Evolutionary conservation across 345 rosid genomes (phyloP), one percentile per base, ranked within the genome.

Genomic region (Ricinus communis): DNA sequence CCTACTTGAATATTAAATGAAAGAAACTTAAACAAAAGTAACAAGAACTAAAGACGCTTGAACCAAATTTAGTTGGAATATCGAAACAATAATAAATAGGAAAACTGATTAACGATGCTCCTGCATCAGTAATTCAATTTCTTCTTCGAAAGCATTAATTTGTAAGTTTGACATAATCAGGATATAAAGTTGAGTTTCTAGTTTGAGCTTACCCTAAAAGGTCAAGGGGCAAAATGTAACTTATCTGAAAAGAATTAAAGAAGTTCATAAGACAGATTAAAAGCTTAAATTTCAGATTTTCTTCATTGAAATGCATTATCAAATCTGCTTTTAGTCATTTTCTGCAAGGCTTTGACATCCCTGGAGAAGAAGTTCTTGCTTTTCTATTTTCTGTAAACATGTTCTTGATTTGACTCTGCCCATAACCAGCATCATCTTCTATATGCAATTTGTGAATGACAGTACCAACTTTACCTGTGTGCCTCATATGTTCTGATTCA

Each of bases 341-440:
- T 24, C 19, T 63, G 36, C 67, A 63, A 22, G 1, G 67, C 67
- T 27, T 31, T 10, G 25, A 36, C 3, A n/a, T 50, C n/a, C 15
- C 22, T 15, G 27, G 28, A 1, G 7, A 40, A 43, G 47, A 43
- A 43, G 47, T 43, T 43, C 11, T 43, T 43, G 13, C 5, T 1
- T 43, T 43, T 43, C 8, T 43, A 4, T 4, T 38, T 38, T 38
- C 43, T n/a, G n/a, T 4, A 38, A 43, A 38, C 60, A 27, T 25
- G 59, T 25, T 25, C 8, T 25, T 56, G 36, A 21, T 45, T 28
- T 47, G 41, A 16, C 56, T 15, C 24, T 66, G 62, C 51, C 28
- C 56, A 40, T 60, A 69, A n/a, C n/a, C n/a, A n/a, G n/a, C 18
- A 38, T 45, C 18, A 43, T 45, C 54, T 56, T 56, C 72, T 56